Evolutionary conservation across 2,329 filamentous ascomycete species (phyloP).

Genomic region (Gaeumannomyces sp.): DNA sequence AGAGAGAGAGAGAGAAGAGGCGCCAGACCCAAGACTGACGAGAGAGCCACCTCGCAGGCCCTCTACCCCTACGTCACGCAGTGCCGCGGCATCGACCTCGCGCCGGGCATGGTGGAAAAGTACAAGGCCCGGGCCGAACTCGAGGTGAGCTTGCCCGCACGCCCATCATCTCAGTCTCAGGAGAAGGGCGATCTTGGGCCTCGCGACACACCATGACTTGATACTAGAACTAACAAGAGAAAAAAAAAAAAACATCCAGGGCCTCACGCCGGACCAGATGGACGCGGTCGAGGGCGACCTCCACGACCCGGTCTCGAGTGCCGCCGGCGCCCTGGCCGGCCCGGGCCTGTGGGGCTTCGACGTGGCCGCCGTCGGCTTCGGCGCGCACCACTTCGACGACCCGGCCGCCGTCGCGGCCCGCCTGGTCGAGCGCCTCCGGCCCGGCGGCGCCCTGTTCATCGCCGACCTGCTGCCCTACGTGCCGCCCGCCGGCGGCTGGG

Average conservation of each 20-base stretch:
- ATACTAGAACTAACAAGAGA: slow-evolving; percentile 6
- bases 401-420: slow-evolving; percentile 51
- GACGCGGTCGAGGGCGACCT: slow-evolving; percentile 53
- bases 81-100: slow-evolving; percentile 63
- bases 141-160: slow-evolving; percentile 44
- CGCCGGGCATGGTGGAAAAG: slow-evolving; percentile 60
- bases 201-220: too few relatives aligned
- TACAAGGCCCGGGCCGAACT: slow-evolving; percentile 58
- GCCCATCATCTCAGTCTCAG: too few relatives aligned
- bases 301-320: slow-evolving; percentile 34
- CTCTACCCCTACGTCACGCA: slow-evolving; percentile 57
- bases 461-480: slow-evolving; percentile 59
- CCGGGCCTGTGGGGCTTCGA: slow-evolving; percentile 65
- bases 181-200: too few relatives aligned
- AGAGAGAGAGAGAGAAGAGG: too few relatives aligned
- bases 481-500: slow-evolving; percentile 12
- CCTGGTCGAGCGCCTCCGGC: slow-evolving; percentile 55
- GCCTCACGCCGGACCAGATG: slow-evolving; percentile 46
- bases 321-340: slow-evolving; percentile 46
- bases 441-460: slow-evolving; percentile 61
- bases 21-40: not conserved
- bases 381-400: slow-evolving; percentile 53
- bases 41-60: slow-evolving; percentile 34
- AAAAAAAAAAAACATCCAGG: too few relatives aligned
- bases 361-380: slow-evolving; percentile 47